Conservation (phyloP, 2,329 filamentous ascomycete species). For the Penicillium concentricum region DNA sequence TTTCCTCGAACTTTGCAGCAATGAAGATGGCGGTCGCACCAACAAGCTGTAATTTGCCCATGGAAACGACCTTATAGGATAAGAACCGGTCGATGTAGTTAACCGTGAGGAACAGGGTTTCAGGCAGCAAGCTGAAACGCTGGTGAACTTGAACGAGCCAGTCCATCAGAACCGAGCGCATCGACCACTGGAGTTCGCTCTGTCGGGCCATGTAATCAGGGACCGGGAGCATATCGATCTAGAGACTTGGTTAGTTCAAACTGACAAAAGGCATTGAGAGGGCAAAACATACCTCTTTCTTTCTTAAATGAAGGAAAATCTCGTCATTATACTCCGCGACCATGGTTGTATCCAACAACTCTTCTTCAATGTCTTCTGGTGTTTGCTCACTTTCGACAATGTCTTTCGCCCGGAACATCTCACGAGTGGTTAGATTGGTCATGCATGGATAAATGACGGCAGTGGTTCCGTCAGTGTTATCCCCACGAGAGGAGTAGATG, state of each 20-base stretch:
- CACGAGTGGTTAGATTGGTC: slow-evolving; percentile 59
- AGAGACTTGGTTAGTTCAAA: slow-evolving; percentile 15
- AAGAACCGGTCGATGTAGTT: slow-evolving; percentile 98
- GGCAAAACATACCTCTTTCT: slow-evolving; percentile 70
- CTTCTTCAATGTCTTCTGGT: slow-evolving; percentile 78
- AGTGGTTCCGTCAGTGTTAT: slow-evolving; percentile 67
- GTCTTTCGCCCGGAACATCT: slow-evolving; percentile 67
- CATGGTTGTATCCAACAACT: slow-evolving; percentile 93
- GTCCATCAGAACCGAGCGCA: slow-evolving; percentile 95
- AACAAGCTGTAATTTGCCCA: slow-evolving; percentile 92
- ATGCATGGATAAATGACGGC: slow-evolving; percentile 68
- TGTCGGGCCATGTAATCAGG: slow-evolving; percentile 96
- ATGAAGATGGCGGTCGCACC: slow-evolving; percentile 94
- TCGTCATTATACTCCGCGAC: slow-evolving; percentile 95
- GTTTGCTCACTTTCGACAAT: slow-evolving; percentile 67
- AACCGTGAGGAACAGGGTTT: slow-evolving; percentile 90
- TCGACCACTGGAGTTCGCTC: slow-evolving; percentile 97
- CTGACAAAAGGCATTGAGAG: neutral
- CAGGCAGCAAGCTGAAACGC: slow-evolving; percentile 84
- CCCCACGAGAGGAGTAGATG: slow-evolving; percentile 72
- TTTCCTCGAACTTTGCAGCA: slow-evolving; percentile 97
- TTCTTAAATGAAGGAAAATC: slow-evolving; percentile 88
- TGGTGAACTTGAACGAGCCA: slow-evolving; percentile 96
- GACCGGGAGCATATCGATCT: slow-evolving; percentile 81
- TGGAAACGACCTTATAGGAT: slow-evolving; percentile 88